A percentile compares a stretch with the other conserved stretches of the same genome.
Conservation (phyloP, 1,284 basidiomycete species). For the Pseudozyma pruni region DNA sequence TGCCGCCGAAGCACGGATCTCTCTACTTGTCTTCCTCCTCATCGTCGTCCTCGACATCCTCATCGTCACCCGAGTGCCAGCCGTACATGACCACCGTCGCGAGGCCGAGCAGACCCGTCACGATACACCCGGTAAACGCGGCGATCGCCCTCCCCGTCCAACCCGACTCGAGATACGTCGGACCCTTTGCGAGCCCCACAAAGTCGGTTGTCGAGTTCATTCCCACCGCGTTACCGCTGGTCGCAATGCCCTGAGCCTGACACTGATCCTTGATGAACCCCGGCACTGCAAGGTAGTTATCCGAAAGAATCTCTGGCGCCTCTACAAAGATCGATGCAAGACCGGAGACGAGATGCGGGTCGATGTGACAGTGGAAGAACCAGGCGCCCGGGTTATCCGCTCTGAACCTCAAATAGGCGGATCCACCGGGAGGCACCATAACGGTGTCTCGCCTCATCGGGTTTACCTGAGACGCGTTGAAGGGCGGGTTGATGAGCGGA, state of each 20-base stretch:
- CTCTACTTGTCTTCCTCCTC: conserved; percentile 36
- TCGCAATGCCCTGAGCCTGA: conserved; percentile 73
- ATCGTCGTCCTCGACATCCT: conserved; percentile 37
- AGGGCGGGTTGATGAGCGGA: conserved; percentile 80
- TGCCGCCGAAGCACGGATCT: neutral
- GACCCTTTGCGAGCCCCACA: conserved; percentile 31
- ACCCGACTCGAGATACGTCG: conserved; percentile 43
- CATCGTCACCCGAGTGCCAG: conserved; percentile 38
- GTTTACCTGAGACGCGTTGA: conserved; percentile 75
- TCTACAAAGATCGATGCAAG: conserved; percentile 80
- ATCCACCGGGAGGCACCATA: conserved; percentile 55
- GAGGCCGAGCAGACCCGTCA: conserved; percentile 85
- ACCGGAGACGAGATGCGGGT: conserved; percentile 73
- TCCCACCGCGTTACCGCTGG: conserved; percentile 64
- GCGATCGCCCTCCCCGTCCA: conserved; percentile 71
- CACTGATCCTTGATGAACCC: conserved; percentile 78
- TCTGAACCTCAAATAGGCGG: conserved; percentile 59
- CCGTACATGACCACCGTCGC: conserved; percentile 81
- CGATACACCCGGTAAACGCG: conserved; percentile 84
- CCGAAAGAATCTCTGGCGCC: conserved; percentile 72
- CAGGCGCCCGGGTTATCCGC: conserved; percentile 59
- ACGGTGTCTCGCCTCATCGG: conserved; percentile 69
- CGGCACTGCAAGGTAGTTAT: conserved; percentile 72
- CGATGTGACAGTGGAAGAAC: conserved; percentile 62
- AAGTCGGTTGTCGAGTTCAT: conserved; percentile 59